Evolutionary conservation across 768 basidiomycete species (phyloP).

Genomic region (Paxillus ammoniavirescens): DNA sequence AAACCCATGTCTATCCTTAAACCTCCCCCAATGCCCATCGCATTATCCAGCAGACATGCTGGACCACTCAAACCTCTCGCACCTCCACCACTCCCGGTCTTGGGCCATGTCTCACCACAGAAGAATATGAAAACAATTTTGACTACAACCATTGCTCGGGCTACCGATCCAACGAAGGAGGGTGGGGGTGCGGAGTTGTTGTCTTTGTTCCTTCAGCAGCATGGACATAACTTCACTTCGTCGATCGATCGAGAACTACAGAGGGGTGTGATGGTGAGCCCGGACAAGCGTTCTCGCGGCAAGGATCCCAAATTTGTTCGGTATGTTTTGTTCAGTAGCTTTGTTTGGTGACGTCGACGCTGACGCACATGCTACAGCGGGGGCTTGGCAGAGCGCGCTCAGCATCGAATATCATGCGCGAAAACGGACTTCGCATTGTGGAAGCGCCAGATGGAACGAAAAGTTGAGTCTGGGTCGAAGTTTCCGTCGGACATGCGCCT

Average conservation of each 20-base stretch:
- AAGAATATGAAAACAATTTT: constrained; percentile 49
- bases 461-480: constrained; percentile 26
- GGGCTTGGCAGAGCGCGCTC: constrained; percentile 53
- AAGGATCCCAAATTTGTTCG: constrained; percentile 46
- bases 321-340: constrained; percentile 31
- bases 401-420: constrained; percentile 40
- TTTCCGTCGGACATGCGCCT: constrained; percentile 42
- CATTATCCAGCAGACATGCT: constrained; percentile 9
- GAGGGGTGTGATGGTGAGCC: constrained; percentile 58
- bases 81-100: constrained; percentile 27
- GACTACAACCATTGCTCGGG: constrained; percentile 50
- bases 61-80: constrained; percentile 23
- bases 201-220: constrained; percentile 51
- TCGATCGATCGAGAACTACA: constrained; percentile 36
- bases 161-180: constrained; percentile 53
- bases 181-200: constrained; percentile 49
- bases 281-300: constrained; percentile 48
- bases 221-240: constrained; percentile 36
- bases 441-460: constrained; percentile 49
- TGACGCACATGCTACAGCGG: constrained; percentile 36
- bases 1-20: constrained; percentile 27
- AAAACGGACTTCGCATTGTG: constrained; percentile 51
- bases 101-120: constrained; percentile 19
- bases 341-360: background rate
- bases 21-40: constrained; percentile 24